phyloP scores from a whole-genome alignment of 2,329 filamentous ascomycete species.

The Cytospora piceicola region DNA sequence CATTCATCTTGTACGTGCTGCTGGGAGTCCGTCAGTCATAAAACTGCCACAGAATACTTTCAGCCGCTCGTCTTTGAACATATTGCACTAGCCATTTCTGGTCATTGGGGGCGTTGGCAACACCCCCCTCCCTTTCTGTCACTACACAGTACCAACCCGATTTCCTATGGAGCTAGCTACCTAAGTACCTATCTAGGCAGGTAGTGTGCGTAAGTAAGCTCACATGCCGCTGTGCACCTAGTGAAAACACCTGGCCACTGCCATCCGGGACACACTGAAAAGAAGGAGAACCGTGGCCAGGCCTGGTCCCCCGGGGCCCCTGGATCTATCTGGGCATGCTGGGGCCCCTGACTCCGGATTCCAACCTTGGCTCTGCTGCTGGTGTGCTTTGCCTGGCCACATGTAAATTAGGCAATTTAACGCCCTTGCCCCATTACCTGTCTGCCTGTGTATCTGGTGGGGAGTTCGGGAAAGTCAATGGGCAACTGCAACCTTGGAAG shows the following conservation, averaged over 20 bases:
- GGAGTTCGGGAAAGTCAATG: not conserved
- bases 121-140: constrained; percentile 1
- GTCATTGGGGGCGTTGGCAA: not conserved
- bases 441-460: no score
- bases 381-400: not conserved
- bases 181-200: not conserved
- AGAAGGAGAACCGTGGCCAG: not conserved
- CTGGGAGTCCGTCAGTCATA: not conserved
- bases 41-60: not conserved
- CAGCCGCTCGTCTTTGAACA: not conserved
- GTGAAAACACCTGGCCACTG: no score
- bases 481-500: constrained; percentile 3
- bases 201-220: no score
- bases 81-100: not conserved
- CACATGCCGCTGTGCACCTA: no score
- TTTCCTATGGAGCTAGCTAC: not conserved
- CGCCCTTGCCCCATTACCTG: not conserved
- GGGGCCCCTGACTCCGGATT: not conserved
- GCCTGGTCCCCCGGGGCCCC: not conserved
- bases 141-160: constrained; percentile 22
- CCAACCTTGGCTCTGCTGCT: not conserved
- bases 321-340: not conserved
- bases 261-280: not conserved
- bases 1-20: no score
- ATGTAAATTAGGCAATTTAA: constrained; percentile 4